phyloP scores from a whole-genome alignment of 495 filamentous ascomycete species.

The Hyaloscypha hepaticicola region DNA sequence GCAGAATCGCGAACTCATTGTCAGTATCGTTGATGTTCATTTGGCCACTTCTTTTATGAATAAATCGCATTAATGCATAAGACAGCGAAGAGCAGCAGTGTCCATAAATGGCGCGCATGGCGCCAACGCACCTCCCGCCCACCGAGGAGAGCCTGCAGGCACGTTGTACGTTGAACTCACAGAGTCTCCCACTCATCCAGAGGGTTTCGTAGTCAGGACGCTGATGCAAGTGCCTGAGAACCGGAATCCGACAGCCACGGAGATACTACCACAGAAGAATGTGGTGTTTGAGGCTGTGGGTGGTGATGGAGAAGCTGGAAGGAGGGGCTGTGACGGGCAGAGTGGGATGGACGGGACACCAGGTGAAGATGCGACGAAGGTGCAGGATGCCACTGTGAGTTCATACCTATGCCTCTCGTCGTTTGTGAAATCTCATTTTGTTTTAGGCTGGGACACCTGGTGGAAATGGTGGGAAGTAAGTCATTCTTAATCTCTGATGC shows the following conservation, averaged over 20 bases:
- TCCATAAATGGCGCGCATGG: constrained; percentile 5
- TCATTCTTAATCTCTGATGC: not conserved
- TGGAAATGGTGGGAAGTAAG: constrained; percentile 35
- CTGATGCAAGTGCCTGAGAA: constrained; percentile 1
- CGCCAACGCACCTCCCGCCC: not conserved
- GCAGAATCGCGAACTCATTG: constrained; percentile 1
- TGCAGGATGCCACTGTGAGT: constrained; percentile 18
- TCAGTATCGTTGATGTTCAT: not conserved
- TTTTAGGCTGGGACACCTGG: constrained; percentile 31
- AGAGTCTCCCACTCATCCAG: constrained; percentile 3
- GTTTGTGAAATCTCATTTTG: not conserved
- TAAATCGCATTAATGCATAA: not conserved
- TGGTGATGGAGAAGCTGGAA: constrained; percentile 36
- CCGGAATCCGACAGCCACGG: not conserved
- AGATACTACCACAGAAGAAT: constrained; percentile 22
- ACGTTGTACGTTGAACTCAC: not conserved
- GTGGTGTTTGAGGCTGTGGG: constrained; percentile 37
- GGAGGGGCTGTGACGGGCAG: constrained; percentile 32
- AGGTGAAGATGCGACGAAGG: constrained; percentile 31
- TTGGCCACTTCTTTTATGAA: not conserved
- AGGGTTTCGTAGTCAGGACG: constrained; percentile 13
- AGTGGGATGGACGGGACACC: constrained; percentile 31
- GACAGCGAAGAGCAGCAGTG: not conserved
- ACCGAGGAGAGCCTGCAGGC: constrained; percentile 4
- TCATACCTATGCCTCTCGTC: not conserved